These are phyloP conservation scores for Penicillium sp. DNA, from an alignment of 2,329 filamentous ascomycete species.

Conservation along the genomic window DNA sequence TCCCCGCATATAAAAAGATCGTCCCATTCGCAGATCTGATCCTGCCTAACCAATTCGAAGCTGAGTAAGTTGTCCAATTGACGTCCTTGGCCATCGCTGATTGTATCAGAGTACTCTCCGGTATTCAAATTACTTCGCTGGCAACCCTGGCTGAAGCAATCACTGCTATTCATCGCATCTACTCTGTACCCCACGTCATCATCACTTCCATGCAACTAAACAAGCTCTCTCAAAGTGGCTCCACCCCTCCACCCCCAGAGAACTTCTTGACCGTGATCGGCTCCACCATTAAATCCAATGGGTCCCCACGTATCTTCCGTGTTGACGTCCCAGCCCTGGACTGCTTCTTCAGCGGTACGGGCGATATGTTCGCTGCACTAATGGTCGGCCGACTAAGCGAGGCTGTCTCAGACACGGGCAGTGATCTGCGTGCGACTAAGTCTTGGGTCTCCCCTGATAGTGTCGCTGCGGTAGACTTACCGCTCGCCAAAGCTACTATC, in stretches of 20 bases:
- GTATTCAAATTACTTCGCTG: constrained; percentile 78
- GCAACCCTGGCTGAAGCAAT: constrained; percentile 73
- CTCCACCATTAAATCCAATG: constrained; percentile 66
- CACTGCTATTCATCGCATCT: constrained; percentile 72
- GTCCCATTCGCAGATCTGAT: constrained; percentile 85
- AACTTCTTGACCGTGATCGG: constrained; percentile 71
- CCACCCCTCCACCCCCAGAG: constrained; percentile 32
- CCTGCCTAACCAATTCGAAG: constrained; percentile 95
- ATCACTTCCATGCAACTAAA: constrained; percentile 84
- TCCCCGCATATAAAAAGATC: constrained; percentile 83
- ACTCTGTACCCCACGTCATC: constrained; percentile 81
- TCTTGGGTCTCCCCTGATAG: constrained; percentile 79
- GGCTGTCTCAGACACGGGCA: constrained; percentile 60
- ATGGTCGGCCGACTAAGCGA: constrained; percentile 86
- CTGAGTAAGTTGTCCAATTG: constrained; percentile 66
- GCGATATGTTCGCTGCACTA: constrained; percentile 96
- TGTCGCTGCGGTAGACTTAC: constrained; percentile 69
- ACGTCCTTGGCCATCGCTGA: not conserved
- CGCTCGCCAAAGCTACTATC: constrained; percentile 79
- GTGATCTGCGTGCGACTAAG: constrained; percentile 53
- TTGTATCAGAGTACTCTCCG: constrained; percentile 71
- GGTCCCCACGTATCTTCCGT: constrained; percentile 78
- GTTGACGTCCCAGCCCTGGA: constrained; percentile 85
- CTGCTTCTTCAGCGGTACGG: constrained; percentile 93
- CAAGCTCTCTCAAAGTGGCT: constrained; percentile 49